A percentile compares a stretch with the other conserved stretches of the same genome.
Conservation (phyloP, 1,139 yeast species). For the Taphrina flavorubra region DNA sequence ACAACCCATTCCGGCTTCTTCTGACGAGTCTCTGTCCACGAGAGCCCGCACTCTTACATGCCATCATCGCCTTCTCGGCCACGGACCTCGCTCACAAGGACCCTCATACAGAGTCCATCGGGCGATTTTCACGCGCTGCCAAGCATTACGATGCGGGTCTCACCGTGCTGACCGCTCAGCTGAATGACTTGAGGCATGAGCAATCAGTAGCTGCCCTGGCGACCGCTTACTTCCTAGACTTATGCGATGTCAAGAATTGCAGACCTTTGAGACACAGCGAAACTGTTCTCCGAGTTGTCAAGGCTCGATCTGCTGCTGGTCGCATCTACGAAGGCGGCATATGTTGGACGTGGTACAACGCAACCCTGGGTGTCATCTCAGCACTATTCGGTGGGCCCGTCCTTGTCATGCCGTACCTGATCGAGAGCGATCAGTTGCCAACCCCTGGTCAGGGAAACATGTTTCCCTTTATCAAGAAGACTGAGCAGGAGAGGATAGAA, state of each 20-base stretch:
- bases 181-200: slow-evolving; percentile 18
- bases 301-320: slow-evolving; percentile 38
- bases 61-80: slow-evolving; percentile 33
- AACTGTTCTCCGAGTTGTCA: slow-evolving; percentile 29
- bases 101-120: slow-evolving; percentile 1
- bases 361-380: slow-evolving; percentile 25
- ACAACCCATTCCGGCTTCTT: slow-evolving; percentile 33
- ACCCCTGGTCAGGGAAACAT: slow-evolving; percentile 41
- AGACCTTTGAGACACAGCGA: slow-evolving; percentile 17
- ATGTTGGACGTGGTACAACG: slow-evolving; percentile 34
- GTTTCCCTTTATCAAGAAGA: slow-evolving; percentile 38
- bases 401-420: slow-evolving; percentile 27
- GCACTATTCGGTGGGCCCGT: slow-evolving; percentile 37
- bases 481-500: slow-evolving; percentile 37
- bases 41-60: slow-evolving; percentile 40
- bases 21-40: slow-evolving; percentile 24
- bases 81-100: slow-evolving; percentile 35
- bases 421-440: slow-evolving; percentile 38
- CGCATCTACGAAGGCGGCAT: slow-evolving; percentile 35
- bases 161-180: slow-evolving; percentile 12
- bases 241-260: slow-evolving; percentile 24
- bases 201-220: slow-evolving; percentile 37
- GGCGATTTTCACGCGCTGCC: slow-evolving; percentile 19
- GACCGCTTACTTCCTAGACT: slow-evolving; percentile 31
- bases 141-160: slow-evolving; percentile 22